Conservation (phyloP, 805 yeast genomes). For the Kodamaea hsintzibuensis region DNA sequence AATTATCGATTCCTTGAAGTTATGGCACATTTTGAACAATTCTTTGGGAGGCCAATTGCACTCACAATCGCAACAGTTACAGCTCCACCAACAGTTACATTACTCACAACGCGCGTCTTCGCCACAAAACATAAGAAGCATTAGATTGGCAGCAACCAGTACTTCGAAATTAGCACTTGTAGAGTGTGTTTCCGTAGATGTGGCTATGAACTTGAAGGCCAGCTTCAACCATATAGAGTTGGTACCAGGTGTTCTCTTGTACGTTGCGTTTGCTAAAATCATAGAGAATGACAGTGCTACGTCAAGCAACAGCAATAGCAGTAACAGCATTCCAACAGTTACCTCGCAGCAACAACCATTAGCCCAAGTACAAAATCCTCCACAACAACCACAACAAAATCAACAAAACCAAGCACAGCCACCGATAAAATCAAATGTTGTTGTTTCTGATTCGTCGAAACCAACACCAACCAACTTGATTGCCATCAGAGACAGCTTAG, state of each 20-base stretch:
- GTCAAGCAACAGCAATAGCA: neutral
- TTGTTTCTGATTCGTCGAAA: conserved; percentile 11
- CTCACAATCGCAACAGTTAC: neutral
- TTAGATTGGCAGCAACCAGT: conserved; percentile 31
- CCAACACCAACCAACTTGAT: conserved; percentile 24
- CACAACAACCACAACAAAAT: neutral
- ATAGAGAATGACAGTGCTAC: conserved; percentile 22
- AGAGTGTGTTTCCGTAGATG: conserved; percentile 69
- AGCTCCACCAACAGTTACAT: neutral
- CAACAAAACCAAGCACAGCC: neutral
- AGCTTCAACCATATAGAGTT: conserved; percentile 80
- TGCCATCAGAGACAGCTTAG: conserved; percentile 23
- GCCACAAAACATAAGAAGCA: conserved; percentile 52
- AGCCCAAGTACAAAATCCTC: neutral
- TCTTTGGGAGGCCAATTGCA: conserved; percentile 42
- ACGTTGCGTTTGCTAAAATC: conserved; percentile 83
- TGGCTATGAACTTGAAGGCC: conserved; percentile 78
- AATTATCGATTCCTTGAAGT: conserved; percentile 53
- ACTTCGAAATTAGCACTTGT: conserved; percentile 46
- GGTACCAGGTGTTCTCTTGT: conserved; percentile 72
- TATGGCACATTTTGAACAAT: conserved; percentile 25
- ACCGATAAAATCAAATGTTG: conserved; percentile 3
- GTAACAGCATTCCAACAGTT: neutral
- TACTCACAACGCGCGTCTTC: neutral
- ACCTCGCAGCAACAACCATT: conserved; percentile 2